phyloP scores from a whole-genome alignment of 257 asterid genomes.

The Linaria vulgaris region DNA sequence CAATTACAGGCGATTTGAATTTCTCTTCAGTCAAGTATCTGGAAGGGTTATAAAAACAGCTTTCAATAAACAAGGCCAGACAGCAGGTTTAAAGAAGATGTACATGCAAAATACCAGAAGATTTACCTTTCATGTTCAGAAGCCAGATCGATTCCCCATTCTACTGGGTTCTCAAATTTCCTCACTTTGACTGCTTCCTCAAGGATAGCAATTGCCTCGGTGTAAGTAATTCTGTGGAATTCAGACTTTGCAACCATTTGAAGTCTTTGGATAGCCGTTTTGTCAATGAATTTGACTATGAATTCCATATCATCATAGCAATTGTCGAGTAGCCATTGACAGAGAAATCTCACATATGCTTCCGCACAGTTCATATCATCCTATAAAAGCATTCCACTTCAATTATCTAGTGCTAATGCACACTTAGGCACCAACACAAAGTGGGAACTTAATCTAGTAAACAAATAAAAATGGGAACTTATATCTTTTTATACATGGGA shows the following conservation, averaged over 20 bases:
- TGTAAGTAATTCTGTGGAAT: slow-evolving; percentile 72
- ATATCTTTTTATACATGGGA: too few species aligned
- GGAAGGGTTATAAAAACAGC: not conserved
- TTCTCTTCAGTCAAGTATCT: slow-evolving; percentile 94
- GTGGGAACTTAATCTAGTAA: too few species aligned
- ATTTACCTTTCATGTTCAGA: slow-evolving; percentile 93
- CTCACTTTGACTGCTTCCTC: slow-evolving; percentile 67
- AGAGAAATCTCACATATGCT: slow-evolving; percentile 83
- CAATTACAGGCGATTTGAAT: slow-evolving; percentile 86
- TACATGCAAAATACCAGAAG: not conserved
- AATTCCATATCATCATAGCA: slow-evolving; percentile 93
- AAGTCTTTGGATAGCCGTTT: slow-evolving; percentile 68
- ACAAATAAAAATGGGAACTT: too few species aligned
- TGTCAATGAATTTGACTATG: slow-evolving; percentile 61
- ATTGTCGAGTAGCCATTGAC: slow-evolving; percentile 89
- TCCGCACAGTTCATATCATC: slow-evolving; percentile 99
- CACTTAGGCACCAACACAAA: too few species aligned
- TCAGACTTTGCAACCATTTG: slow-evolving; percentile 71
- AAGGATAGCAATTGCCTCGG: slow-evolving; percentile 79
- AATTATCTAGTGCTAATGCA: too few species aligned
- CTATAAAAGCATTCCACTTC: slow-evolving; percentile 38
- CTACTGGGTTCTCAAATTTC: slow-evolving; percentile 88
- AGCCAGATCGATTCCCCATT: slow-evolving; percentile 97
- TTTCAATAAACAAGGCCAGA: not conserved
- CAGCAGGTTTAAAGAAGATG: not conserved